Conservation (phyloP, 306 rosid species). For the Vigna unguiculata region DNA sequence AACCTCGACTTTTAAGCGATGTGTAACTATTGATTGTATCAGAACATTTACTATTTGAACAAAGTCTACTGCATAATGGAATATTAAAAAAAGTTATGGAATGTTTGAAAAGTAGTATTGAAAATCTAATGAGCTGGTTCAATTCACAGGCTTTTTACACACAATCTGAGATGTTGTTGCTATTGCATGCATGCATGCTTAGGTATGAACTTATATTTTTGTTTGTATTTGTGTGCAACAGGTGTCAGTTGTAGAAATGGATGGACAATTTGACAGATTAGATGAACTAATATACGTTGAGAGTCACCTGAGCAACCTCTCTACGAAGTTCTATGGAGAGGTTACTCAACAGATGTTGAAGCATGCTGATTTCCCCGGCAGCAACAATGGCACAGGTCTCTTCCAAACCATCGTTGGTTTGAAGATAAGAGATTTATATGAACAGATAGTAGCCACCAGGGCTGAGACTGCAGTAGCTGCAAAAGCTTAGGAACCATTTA, state of each 20-base stretch:
- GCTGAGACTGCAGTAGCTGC: conserved; percentile 67
- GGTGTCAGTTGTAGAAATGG: conserved; percentile 98
- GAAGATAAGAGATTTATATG: conserved; percentile 89
- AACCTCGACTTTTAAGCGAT: too few species aligned
- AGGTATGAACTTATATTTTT: background rate
- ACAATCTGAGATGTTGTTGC: conserved; percentile 6
- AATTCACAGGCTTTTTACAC: conserved; percentile 2
- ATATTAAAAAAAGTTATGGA: too few species aligned
- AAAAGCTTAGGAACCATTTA: conserved; percentile 57
- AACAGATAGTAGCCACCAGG: conserved; percentile 74
- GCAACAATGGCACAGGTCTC: conserved; percentile 97
- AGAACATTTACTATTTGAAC: background rate
- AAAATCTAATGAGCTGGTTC: background rate
- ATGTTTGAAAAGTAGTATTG: background rate
- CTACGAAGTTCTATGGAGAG: conserved; percentile 94
- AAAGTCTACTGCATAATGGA: background rate
- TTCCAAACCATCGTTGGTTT: conserved; percentile 96
- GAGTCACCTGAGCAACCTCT: conserved; percentile 93
- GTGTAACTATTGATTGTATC: too few species aligned
- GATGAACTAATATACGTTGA: conserved; percentile 97
- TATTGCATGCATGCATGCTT: background rate
- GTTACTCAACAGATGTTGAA: conserved; percentile 99
- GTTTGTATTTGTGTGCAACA: conserved; percentile 32
- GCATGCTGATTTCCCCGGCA: conserved; percentile 96
- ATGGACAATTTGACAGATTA: conserved; percentile 98